A percentile compares a stretch with the other conserved stretches of the same genome.
phyloP scores from a whole-genome alignment of 2,329 filamentous ascomycete species.

The Alternaria gaisen region DNA sequence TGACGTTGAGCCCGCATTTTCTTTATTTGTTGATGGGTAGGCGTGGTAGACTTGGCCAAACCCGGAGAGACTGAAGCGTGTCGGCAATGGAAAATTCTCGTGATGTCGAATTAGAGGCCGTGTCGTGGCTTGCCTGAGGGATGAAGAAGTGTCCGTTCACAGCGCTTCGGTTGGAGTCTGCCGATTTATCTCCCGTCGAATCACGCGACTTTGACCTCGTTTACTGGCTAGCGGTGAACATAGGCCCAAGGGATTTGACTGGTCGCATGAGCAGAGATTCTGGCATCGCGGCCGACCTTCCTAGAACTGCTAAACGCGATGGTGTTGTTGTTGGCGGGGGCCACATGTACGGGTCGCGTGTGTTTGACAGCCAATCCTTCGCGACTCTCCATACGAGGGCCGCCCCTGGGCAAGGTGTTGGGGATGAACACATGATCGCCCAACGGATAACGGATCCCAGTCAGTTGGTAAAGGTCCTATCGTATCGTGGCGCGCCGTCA shows the following conservation, averaged over 20 bases:
- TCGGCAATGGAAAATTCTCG: slow-evolving; percentile 3
- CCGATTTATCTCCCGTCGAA: slow-evolving; percentile 14
- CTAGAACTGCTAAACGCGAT: slow-evolving; percentile 4
- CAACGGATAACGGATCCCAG: slow-evolving; percentile 6
- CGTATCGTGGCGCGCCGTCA: slow-evolving; percentile 2
- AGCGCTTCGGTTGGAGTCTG: slow-evolving; percentile 5
- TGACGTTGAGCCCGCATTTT: slow-evolving; percentile 11
- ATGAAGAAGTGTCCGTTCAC: slow-evolving; percentile 1
- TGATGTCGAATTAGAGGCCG: slow-evolving; percentile 3
- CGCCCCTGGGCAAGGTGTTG: background rate
- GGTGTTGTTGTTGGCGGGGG: slow-evolving; percentile 3
- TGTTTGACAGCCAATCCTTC: slow-evolving; percentile 3
- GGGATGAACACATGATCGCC: slow-evolving; percentile 6
- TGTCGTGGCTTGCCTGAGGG: background rate
- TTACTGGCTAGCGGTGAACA: slow-evolving; percentile 7
- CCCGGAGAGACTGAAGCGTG: background rate
- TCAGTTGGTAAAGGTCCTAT: slow-evolving; percentile 2
- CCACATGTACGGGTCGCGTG: background rate
- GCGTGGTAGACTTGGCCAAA: slow-evolving; percentile 5
- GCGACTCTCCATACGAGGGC: background rate
- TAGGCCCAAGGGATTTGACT: background rate
- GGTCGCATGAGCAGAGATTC: slow-evolving; percentile 15
- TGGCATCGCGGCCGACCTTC: slow-evolving; percentile 11
- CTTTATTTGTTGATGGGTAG: slow-evolving; percentile 5
- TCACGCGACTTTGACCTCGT: slow-evolving; percentile 2